Conservation (phyloP, 805 yeast genomes). For the Metschnikowia kofuensis region DNA sequence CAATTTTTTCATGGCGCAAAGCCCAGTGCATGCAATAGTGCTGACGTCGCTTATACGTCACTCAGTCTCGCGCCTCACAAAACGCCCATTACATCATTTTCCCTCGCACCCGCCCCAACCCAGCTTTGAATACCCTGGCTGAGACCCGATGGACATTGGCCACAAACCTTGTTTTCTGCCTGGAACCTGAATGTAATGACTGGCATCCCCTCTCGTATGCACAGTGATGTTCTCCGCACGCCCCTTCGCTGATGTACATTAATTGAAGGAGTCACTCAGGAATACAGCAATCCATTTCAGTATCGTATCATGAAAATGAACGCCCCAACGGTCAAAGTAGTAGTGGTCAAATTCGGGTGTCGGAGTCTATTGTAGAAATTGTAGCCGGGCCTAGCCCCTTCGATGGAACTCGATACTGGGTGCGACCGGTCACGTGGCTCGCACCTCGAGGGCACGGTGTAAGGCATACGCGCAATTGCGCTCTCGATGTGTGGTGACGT, state of each 20-base stretch:
- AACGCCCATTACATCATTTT: background rate
- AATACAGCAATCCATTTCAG: too few species aligned
- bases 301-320: too few species aligned
- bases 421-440: background rate
- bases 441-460: background rate
- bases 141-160: background rate
- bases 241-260: background rate
- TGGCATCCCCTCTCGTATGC: background rate
- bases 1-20: background rate
- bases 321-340: too few species aligned
- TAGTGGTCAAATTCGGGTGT: background rate
- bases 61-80: background rate
- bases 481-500: background rate
- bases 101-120: background rate
- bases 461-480: background rate
- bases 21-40: background rate
- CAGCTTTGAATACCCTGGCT: background rate
- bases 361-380: background rate
- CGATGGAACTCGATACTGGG: background rate
- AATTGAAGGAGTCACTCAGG: too few species aligned
- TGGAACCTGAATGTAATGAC: background rate
- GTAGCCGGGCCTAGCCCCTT: conserved; percentile 5
- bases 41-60: background rate
- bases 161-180: background rate
- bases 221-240: background rate